Evolutionary conservation across 768 basidiomycete species (phyloP), one percentile per base, ranked within the genome.

Genomic region (Lepiota venenata): DNA sequence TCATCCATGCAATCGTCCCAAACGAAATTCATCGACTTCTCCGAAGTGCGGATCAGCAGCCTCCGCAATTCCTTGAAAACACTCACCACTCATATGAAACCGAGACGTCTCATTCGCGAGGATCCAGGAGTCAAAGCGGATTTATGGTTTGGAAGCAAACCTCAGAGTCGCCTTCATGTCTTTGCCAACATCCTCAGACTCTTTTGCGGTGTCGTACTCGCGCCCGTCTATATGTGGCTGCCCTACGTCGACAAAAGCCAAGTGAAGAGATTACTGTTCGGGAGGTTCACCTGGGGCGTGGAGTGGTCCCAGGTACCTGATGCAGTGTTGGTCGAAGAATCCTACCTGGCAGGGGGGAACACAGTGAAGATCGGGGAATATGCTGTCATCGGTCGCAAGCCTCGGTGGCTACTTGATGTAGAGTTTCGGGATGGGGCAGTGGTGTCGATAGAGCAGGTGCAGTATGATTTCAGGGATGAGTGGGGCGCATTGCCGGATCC

Each of bases 211-310:
- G 45, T 52, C 22, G 2, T 52, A 8, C 5, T 38, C 2, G 51
- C 51, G 16, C 51, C 51, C 21, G 6, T 21, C 32, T 52, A 43
- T 42, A 44, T 52, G 42, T 52, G 42, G 42, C 9, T 52, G 10
- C 29, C 32, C 15, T 0, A 10, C 40, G 8, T 12, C 25, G 18
- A 42, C 39, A 5, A 25, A 15, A 12, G 29, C 21, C 15, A 18
- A n/a, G 10, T 20, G 21, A 11, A 51, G 32, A 35, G 16, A 41
- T 21, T 25, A 14, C 12, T 32, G 32, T 25, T 52, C 21, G n/a
- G n/a, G 9, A 22, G n/a, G 2, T 37, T 38, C 14, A 15, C 37
- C 15, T 52, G 51, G 51, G 7, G 21, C 2, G 6, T 10, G 15
- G 51, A 45, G 6, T 35, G 27, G 27, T 37, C 51, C 15, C 51